phyloP scores from a whole-genome alignment of 2,329 filamentous ascomycete species.

The Trichoderma sp. region DNA sequence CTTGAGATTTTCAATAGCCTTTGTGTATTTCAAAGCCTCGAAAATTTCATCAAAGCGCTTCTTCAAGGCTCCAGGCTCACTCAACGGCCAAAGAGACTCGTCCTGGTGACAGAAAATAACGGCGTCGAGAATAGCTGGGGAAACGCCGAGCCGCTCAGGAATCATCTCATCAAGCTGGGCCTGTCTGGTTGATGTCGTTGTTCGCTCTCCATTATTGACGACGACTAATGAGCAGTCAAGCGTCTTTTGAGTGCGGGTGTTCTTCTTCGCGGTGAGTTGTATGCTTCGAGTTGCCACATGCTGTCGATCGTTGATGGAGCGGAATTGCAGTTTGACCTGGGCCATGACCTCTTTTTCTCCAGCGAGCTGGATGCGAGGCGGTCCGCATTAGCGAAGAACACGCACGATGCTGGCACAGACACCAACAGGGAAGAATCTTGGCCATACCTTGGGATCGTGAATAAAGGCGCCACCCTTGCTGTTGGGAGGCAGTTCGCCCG shows the following conservation, averaged over 20 bases:
- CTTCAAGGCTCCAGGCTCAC: constrained; percentile 81
- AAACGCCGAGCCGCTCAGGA: constrained; percentile 84
- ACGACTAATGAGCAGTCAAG: constrained; percentile 79
- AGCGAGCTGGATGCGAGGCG: constrained; percentile 54
- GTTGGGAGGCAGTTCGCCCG: constrained; percentile 89
- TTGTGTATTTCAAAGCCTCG: constrained; percentile 94
- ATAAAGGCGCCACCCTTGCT: constrained; percentile 90
- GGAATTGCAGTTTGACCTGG: constrained; percentile 88
- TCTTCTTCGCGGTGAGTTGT: constrained; percentile 85
- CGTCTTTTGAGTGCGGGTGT: constrained; percentile 73
- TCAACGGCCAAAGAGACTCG: constrained; percentile 95
- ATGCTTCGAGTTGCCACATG: constrained; percentile 84
- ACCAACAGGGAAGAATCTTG: neutral
- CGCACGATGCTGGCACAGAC: no score
- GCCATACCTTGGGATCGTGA: constrained; percentile 82
- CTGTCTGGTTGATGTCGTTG: constrained; percentile 75
- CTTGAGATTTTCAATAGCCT: constrained; percentile 95
- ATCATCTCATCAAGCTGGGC: constrained; percentile 82
- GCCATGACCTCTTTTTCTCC: constrained; percentile 88
- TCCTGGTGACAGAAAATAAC: constrained; percentile 99
- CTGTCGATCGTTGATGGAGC: constrained; percentile 71
- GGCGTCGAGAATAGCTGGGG: constrained; percentile 83
- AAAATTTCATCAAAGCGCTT: constrained; percentile 98
- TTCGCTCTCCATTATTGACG: constrained; percentile 76
- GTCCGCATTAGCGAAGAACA: neutral